Evolutionary conservation across 129 eudicot species (phyloP).

Genomic region (Escallonia rubra): DNA sequence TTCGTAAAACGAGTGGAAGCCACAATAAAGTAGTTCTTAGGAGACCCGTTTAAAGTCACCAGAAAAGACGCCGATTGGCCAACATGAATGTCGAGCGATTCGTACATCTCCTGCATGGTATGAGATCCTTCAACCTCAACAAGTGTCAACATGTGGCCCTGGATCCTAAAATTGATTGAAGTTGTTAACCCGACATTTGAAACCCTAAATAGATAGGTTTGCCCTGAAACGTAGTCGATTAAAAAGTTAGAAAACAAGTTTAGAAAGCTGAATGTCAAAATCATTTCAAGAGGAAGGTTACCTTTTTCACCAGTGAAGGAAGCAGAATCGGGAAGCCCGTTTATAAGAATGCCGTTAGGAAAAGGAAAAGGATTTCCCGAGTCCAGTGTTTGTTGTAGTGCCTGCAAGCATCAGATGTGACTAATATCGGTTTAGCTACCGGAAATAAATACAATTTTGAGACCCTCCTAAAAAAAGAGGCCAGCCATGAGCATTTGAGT

Average conservation of each 20-base stretch:
- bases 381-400: constrained; percentile 40
- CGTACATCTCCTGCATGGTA: constrained; percentile 53
- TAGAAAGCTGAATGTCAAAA: neutral
- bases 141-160: constrained; percentile 47
- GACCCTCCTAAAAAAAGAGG: neutral
- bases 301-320: constrained; percentile 51
- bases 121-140: constrained; percentile 85
- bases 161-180: constrained; percentile 71
- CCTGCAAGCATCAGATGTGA: constrained; percentile 20
- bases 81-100: constrained; percentile 75
- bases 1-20: constrained; percentile 75
- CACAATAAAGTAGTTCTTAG: constrained; percentile 63
- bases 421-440: too few species aligned
- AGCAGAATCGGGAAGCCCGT: constrained; percentile 44
- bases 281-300: neutral
- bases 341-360: constrained; percentile 65
- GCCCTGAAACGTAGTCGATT: constrained; percentile 34
- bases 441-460: too few species aligned
- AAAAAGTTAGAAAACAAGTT: neutral
- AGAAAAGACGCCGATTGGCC: constrained; percentile 76
- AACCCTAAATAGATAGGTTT: constrained; percentile 61
- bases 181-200: constrained; percentile 70
- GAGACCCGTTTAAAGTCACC: constrained; percentile 38
- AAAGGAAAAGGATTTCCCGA: constrained; percentile 47
- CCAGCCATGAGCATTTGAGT: neutral